These are phyloP conservation scores for Sporisorium reilianum DNA, from an alignment of 1,284 basidiomycete species.

Conservation along the genomic window DNA sequence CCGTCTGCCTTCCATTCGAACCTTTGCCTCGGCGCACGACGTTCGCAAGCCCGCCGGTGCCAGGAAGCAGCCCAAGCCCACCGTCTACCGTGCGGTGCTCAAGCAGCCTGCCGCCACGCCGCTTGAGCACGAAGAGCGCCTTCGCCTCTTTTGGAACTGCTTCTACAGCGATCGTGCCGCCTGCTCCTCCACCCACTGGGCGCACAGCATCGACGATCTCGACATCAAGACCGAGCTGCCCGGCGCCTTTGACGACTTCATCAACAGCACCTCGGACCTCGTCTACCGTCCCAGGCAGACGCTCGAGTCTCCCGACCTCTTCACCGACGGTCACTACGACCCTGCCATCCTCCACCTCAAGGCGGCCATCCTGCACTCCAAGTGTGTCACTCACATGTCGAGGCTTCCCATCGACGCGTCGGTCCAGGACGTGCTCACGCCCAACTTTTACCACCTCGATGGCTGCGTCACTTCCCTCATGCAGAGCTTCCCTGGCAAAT, in stretches of 20 bases:
- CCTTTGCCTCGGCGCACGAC: slow-evolving; percentile 14
- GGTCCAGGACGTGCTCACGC: slow-evolving; percentile 39
- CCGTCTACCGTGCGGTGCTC: slow-evolving; percentile 35
- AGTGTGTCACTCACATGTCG: slow-evolving; percentile 50
- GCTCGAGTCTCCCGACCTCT: slow-evolving; percentile 51
- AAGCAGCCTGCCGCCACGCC: slow-evolving; percentile 23
- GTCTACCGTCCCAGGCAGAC: slow-evolving; percentile 45
- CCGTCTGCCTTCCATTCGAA: slow-evolving; percentile 37
- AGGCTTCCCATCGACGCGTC: slow-evolving; percentile 37
- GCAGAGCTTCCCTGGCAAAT: slow-evolving; percentile 42
- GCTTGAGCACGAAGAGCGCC: slow-evolving; percentile 50
- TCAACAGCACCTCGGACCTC: slow-evolving; percentile 32
- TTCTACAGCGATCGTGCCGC: slow-evolving; percentile 54
- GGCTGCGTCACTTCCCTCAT: slow-evolving; percentile 28
- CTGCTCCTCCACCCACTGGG: slow-evolving; percentile 55
- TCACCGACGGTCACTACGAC: slow-evolving; percentile 49
- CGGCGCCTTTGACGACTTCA: slow-evolving; percentile 52
- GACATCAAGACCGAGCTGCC: slow-evolving; percentile 55
- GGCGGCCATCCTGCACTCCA: slow-evolving; percentile 47
- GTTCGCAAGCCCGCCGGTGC: slow-evolving; percentile 8
- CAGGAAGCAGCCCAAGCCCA: slow-evolving; percentile 38
- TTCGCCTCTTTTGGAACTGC: slow-evolving; percentile 54
- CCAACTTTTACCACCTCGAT: slow-evolving; percentile 47
- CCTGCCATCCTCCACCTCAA: slow-evolving; percentile 50
- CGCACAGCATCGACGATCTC: slow-evolving; percentile 47